Percentiles rank a stretch among this genome's conserved stretches.
phyloP scores from a whole-genome alignment of 768 basidiomycete genomes.

The Xanthoconium purpureum region DNA sequence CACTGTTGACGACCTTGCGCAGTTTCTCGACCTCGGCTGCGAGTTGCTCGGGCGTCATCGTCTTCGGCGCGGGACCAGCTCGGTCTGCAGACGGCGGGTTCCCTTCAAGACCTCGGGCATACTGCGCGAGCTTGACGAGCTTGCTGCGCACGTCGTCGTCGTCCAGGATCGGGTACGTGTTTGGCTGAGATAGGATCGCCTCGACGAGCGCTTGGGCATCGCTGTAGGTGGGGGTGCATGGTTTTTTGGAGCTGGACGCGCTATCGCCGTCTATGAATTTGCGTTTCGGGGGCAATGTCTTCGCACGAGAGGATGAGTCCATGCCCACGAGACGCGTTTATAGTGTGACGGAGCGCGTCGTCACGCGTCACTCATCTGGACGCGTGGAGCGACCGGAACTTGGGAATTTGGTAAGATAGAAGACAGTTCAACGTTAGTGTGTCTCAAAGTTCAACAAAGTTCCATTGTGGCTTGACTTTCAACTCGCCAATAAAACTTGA shows the following conservation, averaged over 20 bases:
- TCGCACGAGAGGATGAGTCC: neutral
- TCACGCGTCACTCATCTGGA: constrained; percentile 18
- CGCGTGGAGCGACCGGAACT: too few species aligned
- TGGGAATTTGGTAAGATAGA: too few species aligned
- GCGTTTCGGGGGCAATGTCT: constrained; percentile 32
- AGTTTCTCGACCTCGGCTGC: constrained; percentile 45
- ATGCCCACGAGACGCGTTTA: constrained; percentile 11
- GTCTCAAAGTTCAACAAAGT: too few species aligned
- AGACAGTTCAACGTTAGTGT: too few species aligned
- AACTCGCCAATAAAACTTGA: too few species aligned
- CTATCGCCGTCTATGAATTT: constrained; percentile 26
- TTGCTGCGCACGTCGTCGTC: constrained; percentile 30
- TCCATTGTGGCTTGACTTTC: too few species aligned
- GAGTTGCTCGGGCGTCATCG: constrained; percentile 39
- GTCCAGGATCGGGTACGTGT: constrained; percentile 36
- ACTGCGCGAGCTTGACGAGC: constrained; percentile 32
- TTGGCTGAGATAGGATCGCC: constrained; percentile 37
- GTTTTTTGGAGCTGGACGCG: constrained; percentile 29
- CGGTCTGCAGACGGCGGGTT: constrained; percentile 20
- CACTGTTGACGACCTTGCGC: constrained; percentile 42
- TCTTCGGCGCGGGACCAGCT: constrained; percentile 18
- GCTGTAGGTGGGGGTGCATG: constrained; percentile 21
- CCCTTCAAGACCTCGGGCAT: constrained; percentile 33
- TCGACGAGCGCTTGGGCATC: constrained; percentile 37
- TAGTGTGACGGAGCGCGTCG: constrained; percentile 26